Base-by-base conservation (phyloP, 805 yeast genomes). In the Cyberlindnera suaveolens region DNA sequence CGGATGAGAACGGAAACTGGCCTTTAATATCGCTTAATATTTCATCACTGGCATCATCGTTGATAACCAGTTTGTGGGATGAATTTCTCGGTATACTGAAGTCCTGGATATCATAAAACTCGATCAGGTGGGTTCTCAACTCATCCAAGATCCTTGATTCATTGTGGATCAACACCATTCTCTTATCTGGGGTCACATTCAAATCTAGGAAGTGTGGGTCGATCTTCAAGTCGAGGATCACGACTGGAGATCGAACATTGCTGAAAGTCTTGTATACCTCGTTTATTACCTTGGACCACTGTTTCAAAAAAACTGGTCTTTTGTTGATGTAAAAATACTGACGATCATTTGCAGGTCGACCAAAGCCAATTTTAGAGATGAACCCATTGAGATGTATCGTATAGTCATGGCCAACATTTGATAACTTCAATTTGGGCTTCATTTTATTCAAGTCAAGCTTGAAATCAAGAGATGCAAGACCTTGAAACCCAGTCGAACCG, bases 151-250 rank as follows among this genome's bases (percentile, higher is more conserved):
- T 58, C n/a, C 65, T 59, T 4, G 62, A 58, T 60, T 90, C 97
- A 47, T 79, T 70, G 45, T 82, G 88, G 2, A 89, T 57, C 53
- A 85, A 57, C 2, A 90, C 70, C 3, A 79, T 75, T 41, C 91
- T 69, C 58, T 93, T 93, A 60, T 93, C 97, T 0, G 99, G 98
- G 0, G 96, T 82, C 1, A 93, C 85, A 61, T 93, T 93, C 16
- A 93, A 71, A 63, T 93, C 99, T n/a, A 82, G 47, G 32, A 68
- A 65, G 20, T 57, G 53, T 0, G 84, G 69, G 34, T 74, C 71
- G 6, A 87, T 57, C 13, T 56, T 54, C 17, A 93, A 51, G 60
- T 93, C 71, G 3, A 87, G 52, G 3, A 88, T 68, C 39, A 85
- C 68, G 10, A 78, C 75, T 0, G 98, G 98, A 41, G 59, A 72